Evolutionary conservation across 768 basidiomycete species (phyloP), one percentile per base, ranked within the genome.

Genomic region (Dioszegia aurantiaca): DNA sequence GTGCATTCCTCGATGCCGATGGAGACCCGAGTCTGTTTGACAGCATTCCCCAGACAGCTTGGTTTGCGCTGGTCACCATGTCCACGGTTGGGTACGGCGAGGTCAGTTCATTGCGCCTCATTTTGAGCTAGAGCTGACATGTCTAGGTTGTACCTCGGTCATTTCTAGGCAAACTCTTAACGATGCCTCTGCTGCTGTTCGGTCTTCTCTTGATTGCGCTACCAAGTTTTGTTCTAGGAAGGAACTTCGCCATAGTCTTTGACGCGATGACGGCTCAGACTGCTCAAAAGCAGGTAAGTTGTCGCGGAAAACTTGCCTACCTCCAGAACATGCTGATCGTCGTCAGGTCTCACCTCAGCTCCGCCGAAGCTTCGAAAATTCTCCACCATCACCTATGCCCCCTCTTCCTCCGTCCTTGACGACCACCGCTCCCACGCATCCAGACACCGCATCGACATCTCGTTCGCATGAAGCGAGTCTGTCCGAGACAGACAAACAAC

Each of bases 71-170:
- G 26, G 65, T 73, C 37, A 69, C 90, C 0, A 91, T 92, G 61
- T 87, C 87, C 2, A 92, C 90, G 0, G 88, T 90, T 0, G 89
- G 91, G 12, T 94, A 91, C 65, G 91, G 91, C 36, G 91, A 94
- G 75, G 89, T 92, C 8, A 33, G 33, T 33, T 6, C 6, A 33
- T 6, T 33, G 14, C 6, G 6, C 33, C 6, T 33, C 33, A 33
- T 6, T 6, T 6, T 33, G 33, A 14, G 8, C 33, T 33, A 14
- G 14, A 14, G 17, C 40, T 41, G 40, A 41, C 40, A n/a, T n/a
- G 16, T 10, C 4, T 26, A 45, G 44, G 24, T 33, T 33, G 89
- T 88, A 0, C 91, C 91, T 0, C 83, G 88, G 12, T 89, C 89
- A 1, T 85, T 87, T 75, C 80, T 93, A n/a, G 91, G 91, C 0